Conservation (phyloP, 1,139 yeast genomes). For the Yamadazyma sp. region DNA sequence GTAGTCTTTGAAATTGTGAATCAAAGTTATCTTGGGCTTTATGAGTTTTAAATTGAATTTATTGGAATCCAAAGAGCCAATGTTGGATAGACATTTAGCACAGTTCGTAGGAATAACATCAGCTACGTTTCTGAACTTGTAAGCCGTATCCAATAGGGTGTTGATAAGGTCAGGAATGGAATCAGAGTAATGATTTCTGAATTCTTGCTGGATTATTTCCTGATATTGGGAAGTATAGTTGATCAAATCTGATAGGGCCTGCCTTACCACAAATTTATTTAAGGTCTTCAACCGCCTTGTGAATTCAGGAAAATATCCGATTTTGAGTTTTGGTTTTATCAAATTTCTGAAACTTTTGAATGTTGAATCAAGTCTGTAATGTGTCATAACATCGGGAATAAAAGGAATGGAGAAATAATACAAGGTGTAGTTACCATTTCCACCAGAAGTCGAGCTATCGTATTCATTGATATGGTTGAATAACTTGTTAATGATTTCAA, state of each 20-base stretch:
- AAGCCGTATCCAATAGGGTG: constrained; percentile 58
- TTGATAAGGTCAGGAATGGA: constrained; percentile 48
- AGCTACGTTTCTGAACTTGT: constrained; percentile 52
- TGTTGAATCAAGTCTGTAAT: constrained; percentile 23
- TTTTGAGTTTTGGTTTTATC: constrained; percentile 26
- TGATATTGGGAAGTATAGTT: constrained; percentile 51
- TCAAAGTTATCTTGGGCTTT: constrained; percentile 46
- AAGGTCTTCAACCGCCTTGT: constrained; percentile 61
- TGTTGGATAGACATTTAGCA: constrained; percentile 67
- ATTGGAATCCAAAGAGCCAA: constrained; percentile 79
- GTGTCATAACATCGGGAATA: constrained; percentile 36
- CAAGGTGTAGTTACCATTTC: constrained; percentile 41
- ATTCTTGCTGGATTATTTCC: constrained; percentile 43
- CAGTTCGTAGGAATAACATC: constrained; percentile 56
- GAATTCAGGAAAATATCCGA: constrained; percentile 46
- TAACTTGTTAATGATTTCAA: constrained; percentile 43
- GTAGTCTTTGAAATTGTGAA: constrained; percentile 62
- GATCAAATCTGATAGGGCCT: constrained; percentile 69
- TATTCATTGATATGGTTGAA: constrained; percentile 29
- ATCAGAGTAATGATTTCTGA: constrained; percentile 19
- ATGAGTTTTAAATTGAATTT: constrained; percentile 52
- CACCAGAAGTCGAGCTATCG: background rate
- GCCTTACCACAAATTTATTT: constrained; percentile 75
- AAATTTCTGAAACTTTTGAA: constrained; percentile 22
- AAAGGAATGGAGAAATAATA: constrained; percentile 53